Base-by-base conservation (phyloP, 1,139 yeast species). In the Saccharomyces hybrid region DNA sequence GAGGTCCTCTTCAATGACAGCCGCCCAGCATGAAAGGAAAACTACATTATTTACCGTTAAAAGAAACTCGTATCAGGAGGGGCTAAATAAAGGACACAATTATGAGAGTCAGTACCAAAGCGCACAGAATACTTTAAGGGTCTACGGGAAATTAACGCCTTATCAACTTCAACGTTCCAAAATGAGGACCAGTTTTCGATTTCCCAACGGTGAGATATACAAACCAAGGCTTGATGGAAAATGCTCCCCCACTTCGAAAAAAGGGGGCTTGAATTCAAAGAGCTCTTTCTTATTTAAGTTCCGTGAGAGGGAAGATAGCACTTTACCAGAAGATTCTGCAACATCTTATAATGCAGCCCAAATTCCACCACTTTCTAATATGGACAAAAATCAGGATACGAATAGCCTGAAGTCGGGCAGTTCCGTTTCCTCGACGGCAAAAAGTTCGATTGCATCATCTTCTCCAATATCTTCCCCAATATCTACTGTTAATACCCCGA, bases 1-100 rank as follows among this genome's bases (percentile, higher is more conserved):
- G 44, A 38, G 44, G 44, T 38, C 44, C 23, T 38, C 44, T 38
- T 38, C 44, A 38, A 38, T 38, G 44, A 38, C 44, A 38, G 44
- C 44, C 44, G 44, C 44, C 44, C 44, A 38, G 23, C 44, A 19
- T 7, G 9, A 9, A 9, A 38, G 13, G 25, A 38, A 16, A 38
- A 19, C 25, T 19, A 13, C 44, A 8, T 9, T 38, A 1, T 38
- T 19, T 38, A 38, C 44, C 1, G 44, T 16, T 19, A 38, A 19
- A 38, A 38, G 44, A 38, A 38, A 38, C 19, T 38, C 44, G 5
- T 38, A 19, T 9, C 44, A 38, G 3, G 44, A 38, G 23, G 44
- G 44, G 25, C 13, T 38, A 6, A 38, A 38, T 38, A 9, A 16
- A 5, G n/a, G 9, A 8, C 5, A 38, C 25, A 16, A 38, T 38